Evolutionary conservation across 2,329 filamentous ascomycete genomes (phyloP).

Genomic region (Trichoderma hamatum): DNA sequence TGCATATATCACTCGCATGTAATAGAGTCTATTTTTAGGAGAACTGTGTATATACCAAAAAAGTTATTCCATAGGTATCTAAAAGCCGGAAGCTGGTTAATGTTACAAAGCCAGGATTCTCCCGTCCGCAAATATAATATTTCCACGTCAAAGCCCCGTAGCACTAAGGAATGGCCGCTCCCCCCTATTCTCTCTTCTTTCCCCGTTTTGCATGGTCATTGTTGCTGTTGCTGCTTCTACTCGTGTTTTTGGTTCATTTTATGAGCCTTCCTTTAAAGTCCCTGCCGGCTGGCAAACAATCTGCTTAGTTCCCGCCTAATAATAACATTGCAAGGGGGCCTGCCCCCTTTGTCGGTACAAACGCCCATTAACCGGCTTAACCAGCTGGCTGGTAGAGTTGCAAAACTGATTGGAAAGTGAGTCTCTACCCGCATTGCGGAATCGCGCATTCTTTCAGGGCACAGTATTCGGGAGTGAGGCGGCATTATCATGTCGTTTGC

Average conservation of each 20-base stretch:
- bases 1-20: not conserved
- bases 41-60: not conserved
- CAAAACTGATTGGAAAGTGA: constrained; percentile 13
- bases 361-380: not conserved
- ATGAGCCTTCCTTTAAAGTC: not conserved
- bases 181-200: not conserved
- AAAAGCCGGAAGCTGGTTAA: not conserved
- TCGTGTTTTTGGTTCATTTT: not conserved
- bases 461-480: not conserved
- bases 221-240: too few relatives aligned
- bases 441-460: not conserved
- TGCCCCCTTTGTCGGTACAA: not conserved
- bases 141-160: not conserved
- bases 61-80: not conserved
- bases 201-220: not conserved
- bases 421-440: not conserved
- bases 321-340: not conserved
- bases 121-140: not conserved
- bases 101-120: not conserved
- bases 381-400: not conserved
- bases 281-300: not conserved
- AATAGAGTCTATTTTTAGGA: not conserved
- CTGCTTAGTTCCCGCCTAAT: not conserved
- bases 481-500: not conserved
- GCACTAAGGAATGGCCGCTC: not conserved